Base-by-base conservation (phyloP, 169 alveolate genomes). In the Plasmodium coatneyi region DNA sequence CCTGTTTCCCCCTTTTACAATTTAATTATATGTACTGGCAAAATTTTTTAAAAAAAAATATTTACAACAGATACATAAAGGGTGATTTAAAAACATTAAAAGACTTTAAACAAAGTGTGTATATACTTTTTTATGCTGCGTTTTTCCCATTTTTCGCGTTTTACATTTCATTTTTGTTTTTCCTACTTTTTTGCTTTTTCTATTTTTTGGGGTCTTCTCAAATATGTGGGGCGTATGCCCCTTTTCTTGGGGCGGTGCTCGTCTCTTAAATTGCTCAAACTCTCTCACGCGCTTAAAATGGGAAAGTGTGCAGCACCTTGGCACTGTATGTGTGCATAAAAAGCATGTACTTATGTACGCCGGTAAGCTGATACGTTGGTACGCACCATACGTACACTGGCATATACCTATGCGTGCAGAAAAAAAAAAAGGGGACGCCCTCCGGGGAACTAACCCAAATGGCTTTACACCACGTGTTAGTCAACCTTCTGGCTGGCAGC, bases 401-500 rank as follows among this genome's bases (percentile, higher is more conserved):
- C 60, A 49, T 16, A 49, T 49, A 49, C 60, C 60, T 49, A 49
- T 49, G 60, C 9, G 25, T 22, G 60, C 60, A 12, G 60, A 22
- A 66, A 66, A n/a, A 66, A 66, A 66, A 66, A 66, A 66, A 3
- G n/a, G 16, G 36, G 36, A 66, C 76, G 36, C 34, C 76, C 39
- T 66, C 14, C 16, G 76, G 76, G 76, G 41, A 28, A 16, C 36
- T n/a, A 19, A n/a, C n/a, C 76, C 19, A 14, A 9, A 28, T 22
- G 76, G 14, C n/a, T 66, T 66, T 32, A 19, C 39, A 19, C 30
- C 70, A 22, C 56, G 12, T 25, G 60, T 87, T 66, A 87, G 71
- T 87, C 93, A 78, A 87, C 52, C 74, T 87, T 78, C 34, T 87
- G 89, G 82, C 72, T 87, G 19, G 87, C 82, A 5, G 86, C 93